Conservation (phyloP, 441 rosid genomes). For the Corymbia citriodora region DNA sequence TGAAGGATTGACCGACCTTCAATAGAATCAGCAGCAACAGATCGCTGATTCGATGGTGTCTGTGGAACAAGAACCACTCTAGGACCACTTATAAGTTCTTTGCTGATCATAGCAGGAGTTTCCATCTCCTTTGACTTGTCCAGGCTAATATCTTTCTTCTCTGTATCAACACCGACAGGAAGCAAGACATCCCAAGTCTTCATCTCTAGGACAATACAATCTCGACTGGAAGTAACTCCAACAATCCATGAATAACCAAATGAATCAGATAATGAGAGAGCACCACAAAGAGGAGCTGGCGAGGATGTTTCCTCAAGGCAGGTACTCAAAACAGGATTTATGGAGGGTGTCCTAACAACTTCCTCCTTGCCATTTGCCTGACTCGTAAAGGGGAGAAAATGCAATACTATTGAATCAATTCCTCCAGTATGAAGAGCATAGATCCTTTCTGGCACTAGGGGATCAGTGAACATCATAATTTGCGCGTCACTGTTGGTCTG, state of each 20-base stretch:
- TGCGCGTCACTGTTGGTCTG: constrained; percentile 37
- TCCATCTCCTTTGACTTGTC: constrained; percentile 42
- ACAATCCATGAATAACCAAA: constrained; percentile 89
- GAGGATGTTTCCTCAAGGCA: constrained; percentile 61
- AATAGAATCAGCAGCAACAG: constrained; percentile 79
- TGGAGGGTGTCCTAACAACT: constrained; percentile 64
- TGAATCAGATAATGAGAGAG: constrained; percentile 68
- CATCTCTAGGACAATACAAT: constrained; percentile 86
- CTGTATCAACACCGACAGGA: constrained; percentile 49
- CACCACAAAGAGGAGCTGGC: constrained; percentile 54
- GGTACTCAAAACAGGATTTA: constrained; percentile 80
- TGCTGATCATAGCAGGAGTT: constrained; percentile 64
- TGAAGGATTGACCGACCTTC: constrained; percentile 90
- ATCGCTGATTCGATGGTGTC: constrained; percentile 61
- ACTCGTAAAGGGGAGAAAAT: constrained; percentile 93
- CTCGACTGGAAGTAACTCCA: constrained; percentile 54
- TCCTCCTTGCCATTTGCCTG: constrained; percentile 75
- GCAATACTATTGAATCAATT: constrained; percentile 77
- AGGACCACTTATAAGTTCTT: constrained; percentile 87
- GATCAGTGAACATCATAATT: constrained; percentile 56
- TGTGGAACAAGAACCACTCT: constrained; percentile 72
- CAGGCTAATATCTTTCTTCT: constrained; percentile 21
- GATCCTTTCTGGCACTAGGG: constrained; percentile 80
- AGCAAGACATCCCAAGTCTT: constrained; percentile 76
- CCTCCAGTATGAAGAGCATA: constrained; percentile 81